A percentile compares a stretch with the other conserved stretches of the same genome.
phyloP scores from a whole-genome alignment of 139 green algal genomes.

The Astrephomene gubernaculifera region DNA sequence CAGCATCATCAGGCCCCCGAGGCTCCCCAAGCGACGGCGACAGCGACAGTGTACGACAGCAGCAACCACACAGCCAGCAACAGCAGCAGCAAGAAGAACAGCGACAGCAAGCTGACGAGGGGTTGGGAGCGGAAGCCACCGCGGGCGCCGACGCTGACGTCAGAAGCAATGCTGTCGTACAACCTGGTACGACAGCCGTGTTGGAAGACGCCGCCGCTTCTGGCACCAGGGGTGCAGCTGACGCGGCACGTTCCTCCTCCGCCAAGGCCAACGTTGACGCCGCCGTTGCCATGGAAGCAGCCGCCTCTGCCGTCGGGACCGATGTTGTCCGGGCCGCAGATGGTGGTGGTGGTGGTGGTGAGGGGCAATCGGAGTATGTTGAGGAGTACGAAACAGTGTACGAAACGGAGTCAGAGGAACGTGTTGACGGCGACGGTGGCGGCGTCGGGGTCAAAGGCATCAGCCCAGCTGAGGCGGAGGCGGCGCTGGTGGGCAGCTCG shows the following conservation, averaged over 20 bases:
- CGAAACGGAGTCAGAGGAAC: slow-evolving; percentile 49
- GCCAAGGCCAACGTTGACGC: too few species aligned
- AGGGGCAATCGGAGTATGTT: slow-evolving; percentile 31
- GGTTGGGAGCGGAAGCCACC: not conserved
- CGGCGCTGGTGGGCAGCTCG: not conserved
- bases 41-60: not conserved
- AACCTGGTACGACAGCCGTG: too few species aligned
- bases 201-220: too few species aligned
- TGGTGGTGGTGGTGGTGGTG: too few species aligned
- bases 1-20: not conserved
- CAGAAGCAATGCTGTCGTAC: not conserved
- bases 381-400: slow-evolving; percentile 57
- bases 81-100: not conserved
- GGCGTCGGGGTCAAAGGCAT: not conserved
- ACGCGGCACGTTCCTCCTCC: too few species aligned
- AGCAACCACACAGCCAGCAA: not conserved
- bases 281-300: too few species aligned
- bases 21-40: not conserved
- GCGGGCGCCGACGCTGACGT: not conserved
- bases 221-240: too few species aligned
- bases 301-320: too few species aligned
- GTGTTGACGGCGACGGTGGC: not conserved
- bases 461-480: not conserved
- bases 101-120: not conserved
- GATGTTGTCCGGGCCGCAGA: too few species aligned